These are phyloP conservation scores for Pseudofabraea citricarpa DNA, from an alignment of 2,329 filamentous ascomycete species.

Conservation along the genomic window DNA sequence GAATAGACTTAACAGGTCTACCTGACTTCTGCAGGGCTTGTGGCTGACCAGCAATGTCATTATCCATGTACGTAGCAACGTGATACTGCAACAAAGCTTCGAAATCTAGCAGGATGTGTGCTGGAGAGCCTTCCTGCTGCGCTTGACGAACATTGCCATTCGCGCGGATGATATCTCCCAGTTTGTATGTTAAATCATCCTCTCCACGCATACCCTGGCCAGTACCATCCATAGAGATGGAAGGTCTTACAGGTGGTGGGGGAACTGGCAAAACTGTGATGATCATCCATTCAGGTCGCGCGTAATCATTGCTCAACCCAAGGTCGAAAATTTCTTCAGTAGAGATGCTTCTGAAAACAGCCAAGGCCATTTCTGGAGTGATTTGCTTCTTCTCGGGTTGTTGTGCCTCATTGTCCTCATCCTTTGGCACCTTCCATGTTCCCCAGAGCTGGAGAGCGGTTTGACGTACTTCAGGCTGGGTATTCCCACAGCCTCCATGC, in stretches of 20 bases:
- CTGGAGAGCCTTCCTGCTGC: conserved; percentile 84
- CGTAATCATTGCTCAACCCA: conserved; percentile 90
- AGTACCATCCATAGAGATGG: conserved; percentile 94
- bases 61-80: conserved; percentile 99
- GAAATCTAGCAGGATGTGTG: conserved; percentile 87
- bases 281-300: conserved; percentile 97
- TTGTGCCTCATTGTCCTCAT: conserved; percentile 65
- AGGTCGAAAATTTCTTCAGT: conserved; percentile 79
- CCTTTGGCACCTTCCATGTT: conserved; percentile 67
- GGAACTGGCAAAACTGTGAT: conserved; percentile 92
- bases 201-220: conserved; percentile 90
- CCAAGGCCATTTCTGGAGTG: conserved; percentile 77
- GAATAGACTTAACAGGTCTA: conserved; percentile 92
- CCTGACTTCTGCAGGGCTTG: conserved; percentile 96
- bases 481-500: conserved; percentile 92
- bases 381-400: conserved; percentile 76
- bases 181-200: conserved; percentile 98
- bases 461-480: conserved; percentile 82
- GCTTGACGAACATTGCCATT: conserved; percentile 93
- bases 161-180: conserved; percentile 96
- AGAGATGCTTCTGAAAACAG: conserved; percentile 80
- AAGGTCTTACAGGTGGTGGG: conserved; percentile 90
- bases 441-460: conserved; percentile 78
- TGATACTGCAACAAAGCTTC: conserved; percentile 93
- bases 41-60: conserved; percentile 93